Evolutionary conservation across 495 filamentous ascomycete genomes (phyloP), one percentile per base, ranked within the genome.

Genomic region (Aspergillus panamensis): DNA sequence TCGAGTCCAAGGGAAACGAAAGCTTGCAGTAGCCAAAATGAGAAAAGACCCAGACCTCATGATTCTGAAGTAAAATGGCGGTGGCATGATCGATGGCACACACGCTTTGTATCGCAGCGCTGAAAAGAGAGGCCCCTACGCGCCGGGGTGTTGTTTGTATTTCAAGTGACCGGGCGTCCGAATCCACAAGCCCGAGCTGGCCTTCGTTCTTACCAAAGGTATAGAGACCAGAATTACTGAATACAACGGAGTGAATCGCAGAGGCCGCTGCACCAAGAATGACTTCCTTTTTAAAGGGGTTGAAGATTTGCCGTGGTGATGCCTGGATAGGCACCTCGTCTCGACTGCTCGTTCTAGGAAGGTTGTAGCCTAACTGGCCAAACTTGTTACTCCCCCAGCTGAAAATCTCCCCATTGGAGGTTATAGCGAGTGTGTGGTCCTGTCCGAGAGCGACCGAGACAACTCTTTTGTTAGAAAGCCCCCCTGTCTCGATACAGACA

Each of bases 181-280:
- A 92, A 67, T 96, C 95, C 66, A 97, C 88, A 43, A 98, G 77
- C 4, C 94, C 95, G 47, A 98, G 82, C 63, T 98, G 94, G 20
- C 94, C 94, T 61, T 95, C 84, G 62, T 97, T 98, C 70, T 94
- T 96, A 17, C 94, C 94, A 78, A 95, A 98, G 5, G 90, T 96
- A 67, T 88, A 98, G 6, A 98, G 75, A 20, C 91, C 90, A 3
- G 84, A 80, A 2, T 78, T 76, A 5, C 90, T 97, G 64, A 94
- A 88, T 4, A 90, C 91, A 8, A 94, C 92, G 0, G 91, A 96
- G 69, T 98, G 94, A 16, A 95, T 86, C 0, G 90, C 79, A 8
- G 92, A 97, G n/a, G 92, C 93, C 3, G 94, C 91, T 47, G 87
- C 84, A 9, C 95, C 95, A 30, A 89, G 66, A 19, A 97, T 82